Base-by-base conservation (phyloP, 495 filamentous ascomycete species). In the Xylaria flabelliformis region DNA sequence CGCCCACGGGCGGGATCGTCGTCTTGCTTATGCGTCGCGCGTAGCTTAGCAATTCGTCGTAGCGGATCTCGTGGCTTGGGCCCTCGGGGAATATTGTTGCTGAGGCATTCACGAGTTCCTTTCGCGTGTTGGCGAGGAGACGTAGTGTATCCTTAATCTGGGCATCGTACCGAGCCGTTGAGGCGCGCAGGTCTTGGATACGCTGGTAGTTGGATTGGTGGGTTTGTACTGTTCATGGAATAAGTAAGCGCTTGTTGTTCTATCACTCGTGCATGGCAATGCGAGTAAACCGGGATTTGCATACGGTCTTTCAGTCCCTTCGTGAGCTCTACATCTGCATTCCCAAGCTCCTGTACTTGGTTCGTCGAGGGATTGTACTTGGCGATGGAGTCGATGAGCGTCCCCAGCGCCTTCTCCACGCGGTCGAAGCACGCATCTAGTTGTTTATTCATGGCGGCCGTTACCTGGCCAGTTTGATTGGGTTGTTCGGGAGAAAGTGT, bases 21-120 rank as follows among this genome's bases (percentile, higher is more conserved):
- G 88, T 93, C 77, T 87, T 89, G 68, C 87, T 89, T 72, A 95
- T 94, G 72, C 87, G 86, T n/a, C 89, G 88, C 10, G 93, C 93
- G 75, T 91, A 94, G 56, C 81, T 80, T 9, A 95, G 87, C 1
- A 95, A 86, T 65, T 94, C 91, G 58, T 83, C 83, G 67, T 90
- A 91, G 15, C 86, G 83, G 64, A 94, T 88, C 19, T 83, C 73
- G 74, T 83, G 78, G 74, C 75, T 78, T 1, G 77, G 74, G 32
- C 77, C 77, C 56, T 74, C 69, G 2, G 88, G 82, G 74, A 87
- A 85, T 17, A 75, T 76, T 1, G 88, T 91, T 0, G 88, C 83
- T 0, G 88, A 85, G 0, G 88, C 87, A 24, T 84, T 77, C 17
- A 90, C 83, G 36, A 94, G 84, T 69, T 94, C 91, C 66, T 86